phyloP scores from a whole-genome alignment of 768 basidiomycete species.

The Gymnopilus dilepis region DNA sequence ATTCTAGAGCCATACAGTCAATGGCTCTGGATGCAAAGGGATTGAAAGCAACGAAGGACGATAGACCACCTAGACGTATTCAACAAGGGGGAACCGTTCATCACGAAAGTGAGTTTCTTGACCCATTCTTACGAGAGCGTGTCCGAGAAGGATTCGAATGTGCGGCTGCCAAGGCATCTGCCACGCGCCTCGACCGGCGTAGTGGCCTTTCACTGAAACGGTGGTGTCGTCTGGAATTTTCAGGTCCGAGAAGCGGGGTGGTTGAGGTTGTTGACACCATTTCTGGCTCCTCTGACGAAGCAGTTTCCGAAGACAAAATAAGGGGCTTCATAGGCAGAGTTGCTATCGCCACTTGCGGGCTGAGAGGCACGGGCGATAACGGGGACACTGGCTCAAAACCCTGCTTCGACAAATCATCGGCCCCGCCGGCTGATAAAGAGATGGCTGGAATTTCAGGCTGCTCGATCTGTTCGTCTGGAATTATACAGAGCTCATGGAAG shows the following conservation, averaged over 20 bases:
- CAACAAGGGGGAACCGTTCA: background rate
- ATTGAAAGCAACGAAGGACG: background rate
- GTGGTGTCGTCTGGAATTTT: background rate
- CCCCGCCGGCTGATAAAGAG: no score
- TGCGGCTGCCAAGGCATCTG: slow-evolving; percentile 57
- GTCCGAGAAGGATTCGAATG: slow-evolving; percentile 42
- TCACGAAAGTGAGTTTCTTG: slow-evolving; percentile 47
- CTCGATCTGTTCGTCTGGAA: slow-evolving; percentile 49
- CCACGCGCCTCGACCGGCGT: slow-evolving; percentile 72
- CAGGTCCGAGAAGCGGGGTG: background rate
- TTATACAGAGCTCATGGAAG: slow-evolving; percentile 65
- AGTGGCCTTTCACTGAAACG: slow-evolving; percentile 38
- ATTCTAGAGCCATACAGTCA: background rate
- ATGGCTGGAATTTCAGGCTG: slow-evolving; percentile 11
- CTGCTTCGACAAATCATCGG: background rate
- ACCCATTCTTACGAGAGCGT: slow-evolving; percentile 31
- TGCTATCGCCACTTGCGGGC: background rate
- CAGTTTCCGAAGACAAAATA: background rate
- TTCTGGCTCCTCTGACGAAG: background rate
- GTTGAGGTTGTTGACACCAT: background rate
- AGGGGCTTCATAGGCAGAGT: slow-evolving; percentile 7
- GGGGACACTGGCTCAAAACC: slow-evolving; percentile 18
- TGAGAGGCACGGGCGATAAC: slow-evolving; percentile 15
- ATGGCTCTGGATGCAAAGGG: background rate
- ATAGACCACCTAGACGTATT: background rate